A percentile compares a stretch with the other conserved stretches of the same genome.
Conservation (phyloP, 768 basidiomycete species). For the Inosperma sp. region DNA sequence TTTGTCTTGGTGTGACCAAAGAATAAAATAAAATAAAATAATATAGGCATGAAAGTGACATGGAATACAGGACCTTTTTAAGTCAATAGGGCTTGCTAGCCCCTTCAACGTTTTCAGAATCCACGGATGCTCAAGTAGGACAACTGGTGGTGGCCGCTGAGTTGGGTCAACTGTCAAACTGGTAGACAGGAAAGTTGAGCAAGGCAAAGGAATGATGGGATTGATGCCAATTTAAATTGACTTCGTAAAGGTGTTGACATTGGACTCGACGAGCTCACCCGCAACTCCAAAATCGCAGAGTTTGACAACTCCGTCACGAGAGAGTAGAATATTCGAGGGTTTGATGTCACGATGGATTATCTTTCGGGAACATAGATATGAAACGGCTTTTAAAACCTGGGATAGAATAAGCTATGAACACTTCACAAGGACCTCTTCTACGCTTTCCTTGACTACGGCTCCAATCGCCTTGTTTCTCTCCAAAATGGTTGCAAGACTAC, state of each 20-base stretch:
- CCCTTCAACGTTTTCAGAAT: conserved; percentile 16
- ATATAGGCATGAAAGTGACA: no score
- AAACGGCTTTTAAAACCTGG: conserved; percentile 82
- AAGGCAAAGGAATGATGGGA: neutral
- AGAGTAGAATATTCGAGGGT: conserved; percentile 50
- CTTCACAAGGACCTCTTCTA: conserved; percentile 49
- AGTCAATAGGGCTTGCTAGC: no score
- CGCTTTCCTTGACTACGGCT: conserved; percentile 78
- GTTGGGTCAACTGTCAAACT: conserved; percentile 66
- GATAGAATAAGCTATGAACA: conserved; percentile 4
- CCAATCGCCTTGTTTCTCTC: conserved; percentile 72
- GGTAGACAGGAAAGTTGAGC: neutral
- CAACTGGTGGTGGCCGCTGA: conserved; percentile 70
- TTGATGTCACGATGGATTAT: conserved; percentile 37
- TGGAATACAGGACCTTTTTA: no score
- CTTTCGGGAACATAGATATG: conserved; percentile 41
- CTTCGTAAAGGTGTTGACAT: conserved; percentile 93
- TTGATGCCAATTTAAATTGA: conserved; percentile 12
- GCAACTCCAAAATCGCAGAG: conserved; percentile 98
- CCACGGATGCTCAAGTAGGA: conserved; percentile 50
- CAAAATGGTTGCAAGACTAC: conserved; percentile 84
- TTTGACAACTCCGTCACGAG: conserved; percentile 53
- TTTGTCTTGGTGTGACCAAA: no score
- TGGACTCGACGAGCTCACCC: conserved; percentile 82
- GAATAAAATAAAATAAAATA: no score